These are phyloP conservation scores for Fusarium beomiforme DNA, from an alignment of 2,329 filamentous ascomycete species.

Conservation along the genomic window DNA sequence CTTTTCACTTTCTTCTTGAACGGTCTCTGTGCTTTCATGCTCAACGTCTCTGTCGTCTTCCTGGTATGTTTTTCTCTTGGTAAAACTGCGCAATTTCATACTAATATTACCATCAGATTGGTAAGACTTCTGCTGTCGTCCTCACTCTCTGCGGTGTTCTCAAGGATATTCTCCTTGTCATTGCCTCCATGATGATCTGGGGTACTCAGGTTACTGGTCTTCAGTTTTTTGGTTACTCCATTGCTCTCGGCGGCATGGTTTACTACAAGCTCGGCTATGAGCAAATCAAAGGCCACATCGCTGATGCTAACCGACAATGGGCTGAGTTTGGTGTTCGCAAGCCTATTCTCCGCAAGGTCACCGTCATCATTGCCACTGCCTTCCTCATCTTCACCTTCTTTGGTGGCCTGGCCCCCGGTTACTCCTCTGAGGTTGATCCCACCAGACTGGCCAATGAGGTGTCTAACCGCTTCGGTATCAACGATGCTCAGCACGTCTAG, in stretches of 20 bases:
- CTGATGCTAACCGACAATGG: slow-evolving; percentile 80
- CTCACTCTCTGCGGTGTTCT: slow-evolving; percentile 88
- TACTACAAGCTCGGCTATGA: slow-evolving; percentile 90
- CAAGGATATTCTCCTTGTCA: slow-evolving; percentile 86
- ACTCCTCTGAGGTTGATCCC: slow-evolving; percentile 65
- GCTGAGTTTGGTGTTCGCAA: slow-evolving; percentile 83
- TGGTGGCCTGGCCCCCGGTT: slow-evolving; percentile 70
- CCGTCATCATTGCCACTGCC: slow-evolving; percentile 72
- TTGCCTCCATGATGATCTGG: slow-evolving; percentile 84
- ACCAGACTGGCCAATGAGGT: slow-evolving; percentile 60
- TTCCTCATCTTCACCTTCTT: slow-evolving; percentile 76
- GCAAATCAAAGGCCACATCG: slow-evolving; percentile 81
- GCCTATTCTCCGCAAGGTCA: slow-evolving; percentile 80
- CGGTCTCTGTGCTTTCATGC: slow-evolving; percentile 79
- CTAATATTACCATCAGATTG: slow-evolving; percentile 70
- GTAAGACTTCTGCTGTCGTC: slow-evolving; percentile 86
- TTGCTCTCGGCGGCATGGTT: slow-evolving; percentile 78
- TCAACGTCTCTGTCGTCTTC: slow-evolving; percentile 89
- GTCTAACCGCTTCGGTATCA: slow-evolving; percentile 60
- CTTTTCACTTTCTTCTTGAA: slow-evolving; percentile 78
- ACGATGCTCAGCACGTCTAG: slow-evolving; percentile 34
- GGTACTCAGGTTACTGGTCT: slow-evolving; percentile 77
- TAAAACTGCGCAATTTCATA: too few relatives aligned
- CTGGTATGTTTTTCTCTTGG: slow-evolving; percentile 66
- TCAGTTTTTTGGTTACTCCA: slow-evolving; percentile 86